Conservation (phyloP, 1,284 basidiomycete genomes). For the Fomitopsis betulina region DNA sequence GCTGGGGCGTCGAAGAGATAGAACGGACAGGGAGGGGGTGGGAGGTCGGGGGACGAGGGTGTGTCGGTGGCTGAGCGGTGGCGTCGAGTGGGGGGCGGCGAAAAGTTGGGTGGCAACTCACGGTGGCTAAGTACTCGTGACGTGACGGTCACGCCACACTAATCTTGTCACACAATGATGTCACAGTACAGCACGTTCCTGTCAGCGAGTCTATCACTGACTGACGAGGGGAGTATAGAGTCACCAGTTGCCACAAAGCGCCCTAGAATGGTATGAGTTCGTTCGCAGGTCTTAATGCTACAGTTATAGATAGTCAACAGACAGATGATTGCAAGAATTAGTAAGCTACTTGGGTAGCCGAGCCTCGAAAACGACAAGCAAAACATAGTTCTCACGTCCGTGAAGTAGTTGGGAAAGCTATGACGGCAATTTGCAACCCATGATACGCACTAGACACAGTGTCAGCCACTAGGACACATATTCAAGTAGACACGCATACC, state of each 20-base stretch:
- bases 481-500: constrained; percentile 36
- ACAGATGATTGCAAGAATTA: neutral
- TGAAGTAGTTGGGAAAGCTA: neutral
- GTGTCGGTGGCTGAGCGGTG: constrained; percentile 17
- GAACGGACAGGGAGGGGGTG: neutral
- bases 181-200: neutral
- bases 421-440: constrained; percentile 38
- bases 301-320: neutral
- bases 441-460: constrained; percentile 34
- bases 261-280: too few species aligned
- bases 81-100: constrained; percentile 13
- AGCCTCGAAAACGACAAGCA: neutral
- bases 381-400: neutral
- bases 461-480: neutral
- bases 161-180: neutral
- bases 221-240: neutral
- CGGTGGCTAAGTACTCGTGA: constrained; percentile 7
- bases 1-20: neutral
- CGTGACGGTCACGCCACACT: neutral
- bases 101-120: constrained; percentile 12
- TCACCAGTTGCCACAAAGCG: too few species aligned
- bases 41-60: constrained; percentile 12
- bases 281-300: too few species aligned
- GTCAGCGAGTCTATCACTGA: too few species aligned
- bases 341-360: neutral